Percentiles rank a stretch among this genome's conserved stretches.
Evolutionary conservation across 345 rosid species (phyloP).

Genomic region (Brassica carinata): DNA sequence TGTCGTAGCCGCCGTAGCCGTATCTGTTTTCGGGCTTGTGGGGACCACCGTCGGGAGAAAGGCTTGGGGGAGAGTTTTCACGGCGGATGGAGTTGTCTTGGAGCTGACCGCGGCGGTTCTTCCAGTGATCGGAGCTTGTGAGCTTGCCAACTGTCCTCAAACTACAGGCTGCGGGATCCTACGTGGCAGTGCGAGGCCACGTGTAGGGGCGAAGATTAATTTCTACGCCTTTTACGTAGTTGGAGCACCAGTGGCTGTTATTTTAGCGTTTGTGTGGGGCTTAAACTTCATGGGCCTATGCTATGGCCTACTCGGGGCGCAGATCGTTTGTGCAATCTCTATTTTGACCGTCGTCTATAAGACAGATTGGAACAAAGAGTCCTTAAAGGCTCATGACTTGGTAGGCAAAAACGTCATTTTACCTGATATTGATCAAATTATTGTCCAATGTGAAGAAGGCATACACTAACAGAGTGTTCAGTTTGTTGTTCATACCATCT

Average conservation of each 20-base stretch:
- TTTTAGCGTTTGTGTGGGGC: conserved; percentile 60
- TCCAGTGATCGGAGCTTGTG: conserved; percentile 85
- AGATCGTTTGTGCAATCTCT: conserved; percentile 69
- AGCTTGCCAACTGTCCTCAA: conserved; percentile 93
- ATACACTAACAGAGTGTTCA: conserved; percentile 17
- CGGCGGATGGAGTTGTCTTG: conserved; percentile 54
- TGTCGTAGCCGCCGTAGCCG: conserved; percentile 55
- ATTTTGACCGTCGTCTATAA: conserved; percentile 60
- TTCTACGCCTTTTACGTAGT: conserved; percentile 79
- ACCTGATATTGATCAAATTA: conserved; percentile 36
- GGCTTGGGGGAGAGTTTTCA: conserved; percentile 74
- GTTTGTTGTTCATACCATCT: conserved; percentile 14
- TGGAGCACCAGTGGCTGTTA: conserved; percentile 77
- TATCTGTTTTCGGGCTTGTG: conserved; percentile 58
- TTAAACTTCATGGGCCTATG: conserved; percentile 85
- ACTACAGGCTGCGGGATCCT: conserved; percentile 90
- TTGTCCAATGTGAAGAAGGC: conserved; percentile 50
- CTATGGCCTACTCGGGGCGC: conserved; percentile 86
- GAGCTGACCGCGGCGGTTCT: conserved; percentile 59
- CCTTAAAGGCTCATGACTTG: conserved; percentile 63
- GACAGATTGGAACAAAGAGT: conserved; percentile 85
- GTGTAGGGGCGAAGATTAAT: conserved; percentile 66
- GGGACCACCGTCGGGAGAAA: conserved; percentile 66
- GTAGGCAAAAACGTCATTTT: conserved; percentile 51
- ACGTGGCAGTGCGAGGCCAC: conserved; percentile 84